Evolutionary conservation across 805 yeast species (phyloP).

Genomic region (Candida suzukii): DNA sequence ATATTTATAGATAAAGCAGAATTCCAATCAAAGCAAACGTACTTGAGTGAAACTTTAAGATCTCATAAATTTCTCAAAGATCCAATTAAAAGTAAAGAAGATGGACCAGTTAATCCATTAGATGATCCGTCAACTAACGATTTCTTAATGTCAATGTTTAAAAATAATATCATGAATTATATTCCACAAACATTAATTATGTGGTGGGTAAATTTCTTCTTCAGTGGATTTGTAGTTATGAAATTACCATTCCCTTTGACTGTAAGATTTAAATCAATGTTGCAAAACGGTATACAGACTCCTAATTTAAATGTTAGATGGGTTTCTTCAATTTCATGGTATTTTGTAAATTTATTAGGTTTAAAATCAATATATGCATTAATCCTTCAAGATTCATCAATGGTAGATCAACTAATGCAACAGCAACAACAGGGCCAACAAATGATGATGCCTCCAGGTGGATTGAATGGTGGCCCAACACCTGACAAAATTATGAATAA

Average conservation of each 20-base stretch:
- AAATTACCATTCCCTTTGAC: constrained; percentile 90
- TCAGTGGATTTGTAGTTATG: constrained; percentile 85
- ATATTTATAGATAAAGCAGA: constrained; percentile 38
- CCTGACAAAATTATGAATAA: constrained; percentile 55
- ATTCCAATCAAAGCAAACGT: constrained; percentile 51
- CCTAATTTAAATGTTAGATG: constrained; percentile 83
- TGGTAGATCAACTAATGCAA: constrained; percentile 37
- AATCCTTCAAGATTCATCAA: constrained; percentile 46
- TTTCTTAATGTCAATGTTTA: constrained; percentile 67
- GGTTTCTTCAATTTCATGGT: constrained; percentile 95
- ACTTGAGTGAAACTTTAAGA: constrained; percentile 46
- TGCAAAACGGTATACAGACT: constrained; percentile 82
- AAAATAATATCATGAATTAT: constrained; percentile 74
- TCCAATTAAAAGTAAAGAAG: constrained; percentile 26
- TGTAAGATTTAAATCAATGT: constrained; percentile 81
- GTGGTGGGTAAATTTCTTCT: constrained; percentile 95
- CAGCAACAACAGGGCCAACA: constrained; percentile 29
- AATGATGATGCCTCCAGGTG: constrained; percentile 21
- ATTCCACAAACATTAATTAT: constrained; percentile 89
- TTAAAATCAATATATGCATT: constrained; percentile 72
- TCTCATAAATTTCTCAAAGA: constrained; percentile 52
- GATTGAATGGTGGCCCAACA: constrained; percentile 54
- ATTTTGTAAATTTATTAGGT: constrained; percentile 82
- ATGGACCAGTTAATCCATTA: constrained; percentile 49
- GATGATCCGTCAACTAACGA: constrained; percentile 68